These are phyloP conservation scores for Colletotrichum sojae DNA, from an alignment of 2,329 filamentous ascomycete genomes.

Conservation along the genomic window DNA sequence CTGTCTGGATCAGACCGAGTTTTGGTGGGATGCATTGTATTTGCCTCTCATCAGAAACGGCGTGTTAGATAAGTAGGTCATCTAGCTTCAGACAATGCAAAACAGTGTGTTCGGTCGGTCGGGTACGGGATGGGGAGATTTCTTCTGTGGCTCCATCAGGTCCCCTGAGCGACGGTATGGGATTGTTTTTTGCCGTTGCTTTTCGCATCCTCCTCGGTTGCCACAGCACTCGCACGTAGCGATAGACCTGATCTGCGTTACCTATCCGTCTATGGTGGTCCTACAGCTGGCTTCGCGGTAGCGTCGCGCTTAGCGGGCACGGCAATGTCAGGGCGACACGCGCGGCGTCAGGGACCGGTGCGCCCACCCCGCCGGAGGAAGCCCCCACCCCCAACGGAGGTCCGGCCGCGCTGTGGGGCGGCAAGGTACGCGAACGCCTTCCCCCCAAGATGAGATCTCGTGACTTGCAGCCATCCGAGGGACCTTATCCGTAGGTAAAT, in stretches of 20 bases:
- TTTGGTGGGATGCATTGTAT: constrained; percentile 7
- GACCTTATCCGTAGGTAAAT: too few species aligned
- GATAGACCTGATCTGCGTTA: constrained; percentile 7
- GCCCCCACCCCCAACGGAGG: constrained; percentile 38
- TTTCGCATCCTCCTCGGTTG: constrained; percentile 4
- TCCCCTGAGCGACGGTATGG: not conserved
- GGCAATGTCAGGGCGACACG: constrained; percentile 34
- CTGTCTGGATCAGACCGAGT: constrained; percentile 13
- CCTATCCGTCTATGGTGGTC: constrained; percentile 8
- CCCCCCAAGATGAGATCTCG: not conserved
- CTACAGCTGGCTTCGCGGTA: constrained; percentile 14
- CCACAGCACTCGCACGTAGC: not conserved
- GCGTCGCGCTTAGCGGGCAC: constrained; percentile 27
- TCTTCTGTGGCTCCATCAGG: not conserved
- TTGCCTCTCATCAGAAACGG: not conserved
- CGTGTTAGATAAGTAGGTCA: not conserved
- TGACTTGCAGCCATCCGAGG: constrained; percentile 14
- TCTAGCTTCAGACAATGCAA: not conserved
- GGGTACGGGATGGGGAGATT: constrained; percentile 17
- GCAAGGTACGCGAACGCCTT: not conserved
- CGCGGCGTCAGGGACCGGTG: constrained; percentile 38
- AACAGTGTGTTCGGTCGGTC: too few species aligned
- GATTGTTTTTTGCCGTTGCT: not conserved
- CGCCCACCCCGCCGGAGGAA: constrained; percentile 6
- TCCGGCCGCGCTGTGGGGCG: constrained; percentile 16